A percentile compares a stretch with the other conserved stretches of the same genome.
These are phyloP conservation scores for Aspergillus tamarii DNA, from an alignment of 2,329 filamentous ascomycete species.

Conservation along the genomic window DNA sequence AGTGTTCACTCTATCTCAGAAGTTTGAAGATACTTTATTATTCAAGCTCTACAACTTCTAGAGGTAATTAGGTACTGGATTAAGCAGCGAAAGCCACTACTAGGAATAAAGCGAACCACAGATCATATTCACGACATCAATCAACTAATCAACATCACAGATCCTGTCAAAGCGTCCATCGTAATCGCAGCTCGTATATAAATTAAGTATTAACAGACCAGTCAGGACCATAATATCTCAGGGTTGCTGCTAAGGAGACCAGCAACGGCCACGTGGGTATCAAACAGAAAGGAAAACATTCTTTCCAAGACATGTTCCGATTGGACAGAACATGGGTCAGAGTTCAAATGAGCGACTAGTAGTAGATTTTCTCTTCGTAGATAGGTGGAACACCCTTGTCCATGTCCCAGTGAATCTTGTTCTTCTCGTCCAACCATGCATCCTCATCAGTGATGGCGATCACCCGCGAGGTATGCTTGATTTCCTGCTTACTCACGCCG, in stretches of 20 bases:
- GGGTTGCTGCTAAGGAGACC: neutral
- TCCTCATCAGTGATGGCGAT: slow-evolving; percentile 82
- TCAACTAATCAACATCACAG: neutral
- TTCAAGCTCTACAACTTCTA: neutral
- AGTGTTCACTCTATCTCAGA: too few relatives aligned
- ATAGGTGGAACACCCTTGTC: slow-evolving; percentile 62
- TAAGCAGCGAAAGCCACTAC: neutral
- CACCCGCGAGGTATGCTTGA: slow-evolving; percentile 69
- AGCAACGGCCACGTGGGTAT: slow-evolving; percentile 5
- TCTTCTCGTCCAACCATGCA: slow-evolving; percentile 71
- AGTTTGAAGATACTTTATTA: neutral
- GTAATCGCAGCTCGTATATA: slow-evolving; percentile 4
- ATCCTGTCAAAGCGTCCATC: neutral
- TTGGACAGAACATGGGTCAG: neutral
- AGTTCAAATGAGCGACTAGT: slow-evolving; percentile 36
- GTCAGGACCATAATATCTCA: neutral
- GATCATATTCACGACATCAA: slow-evolving; percentile 2
- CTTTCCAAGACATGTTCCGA: neutral
- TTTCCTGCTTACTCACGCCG: slow-evolving; percentile 76
- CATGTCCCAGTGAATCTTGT: slow-evolving; percentile 63
- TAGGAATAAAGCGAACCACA: neutral
- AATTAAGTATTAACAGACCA: slow-evolving; percentile 4
- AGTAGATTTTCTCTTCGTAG: slow-evolving; percentile 60
- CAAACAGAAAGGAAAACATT: neutral
- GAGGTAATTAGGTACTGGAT: neutral